Evolutionary conservation across 2,329 filamentous ascomycete genomes (phyloP), one percentile per base, ranked within the genome.

Genomic region (Cladosporium sphaerospermum): DNA sequence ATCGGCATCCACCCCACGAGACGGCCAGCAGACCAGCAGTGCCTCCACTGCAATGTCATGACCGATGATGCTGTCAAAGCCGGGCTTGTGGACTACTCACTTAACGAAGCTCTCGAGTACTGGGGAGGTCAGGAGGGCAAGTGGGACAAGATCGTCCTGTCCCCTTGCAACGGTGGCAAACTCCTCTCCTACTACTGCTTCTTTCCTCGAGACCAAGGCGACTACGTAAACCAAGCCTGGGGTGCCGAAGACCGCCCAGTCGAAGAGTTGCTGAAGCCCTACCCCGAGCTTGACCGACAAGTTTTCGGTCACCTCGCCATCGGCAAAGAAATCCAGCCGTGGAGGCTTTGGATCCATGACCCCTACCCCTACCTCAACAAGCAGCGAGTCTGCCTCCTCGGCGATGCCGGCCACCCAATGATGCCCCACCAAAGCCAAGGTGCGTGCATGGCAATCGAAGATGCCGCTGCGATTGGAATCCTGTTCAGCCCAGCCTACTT

Each of bases 161-260:
- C 82, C 0, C 82, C 84, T 4, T 87, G 84, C 70, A 84, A 85
- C 62, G 78, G 78, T 18, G 83, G 83, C 50, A 78, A 78, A 56
- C 70, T 86, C 2, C 73, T 86, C 3, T 85, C 82, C 0, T 87
- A 84, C 70, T 87, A 87, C 69, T 85, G 83, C 69, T 86, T 86
- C 73, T 86, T 85, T 67, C 78, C 82, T 0, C 74, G 79, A 1
- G 74, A 76, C 5, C 73, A 76, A 55, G 80, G 80, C 6, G 81
- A 86, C 63, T 86, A 82, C 62, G 73, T 75, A 3, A 78, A 70
- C 41, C 82, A 86, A 50, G 75, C 73, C 9, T 86, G 83, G 82
- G 80, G 76, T 0, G 31, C 40, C 28, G 71, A 71, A 0, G 77
- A 78, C 23, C 74, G 73, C 6, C 78, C 76, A 0, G 70, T 71